Percentiles rank a stretch among this genome's conserved stretches.
phyloP scores from a whole-genome alignment of 805 yeast species.

The Cyberlindnera saturnus region DNA sequence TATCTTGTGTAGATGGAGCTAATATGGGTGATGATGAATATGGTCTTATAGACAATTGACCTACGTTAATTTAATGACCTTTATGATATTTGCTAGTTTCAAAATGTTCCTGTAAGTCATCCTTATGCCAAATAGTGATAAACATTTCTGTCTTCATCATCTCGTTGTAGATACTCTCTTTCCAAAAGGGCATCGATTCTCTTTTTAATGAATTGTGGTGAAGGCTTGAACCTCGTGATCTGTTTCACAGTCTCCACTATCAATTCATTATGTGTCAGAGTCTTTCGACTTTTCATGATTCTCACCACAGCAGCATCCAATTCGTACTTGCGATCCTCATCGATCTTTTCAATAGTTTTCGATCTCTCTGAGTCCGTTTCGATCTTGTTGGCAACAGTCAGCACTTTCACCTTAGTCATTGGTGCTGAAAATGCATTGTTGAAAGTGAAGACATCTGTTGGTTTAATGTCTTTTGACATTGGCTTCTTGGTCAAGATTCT shows the following conservation, averaged over 20 bases:
- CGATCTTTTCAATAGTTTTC: conserved; percentile 49
- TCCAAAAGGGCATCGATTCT: conserved; percentile 72
- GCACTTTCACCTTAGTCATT: conserved; percentile 63
- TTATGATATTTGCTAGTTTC: not conserved
- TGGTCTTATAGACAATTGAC: not conserved
- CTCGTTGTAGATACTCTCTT: conserved; percentile 75
- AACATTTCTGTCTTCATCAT: conserved; percentile 47
- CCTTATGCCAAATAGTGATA: conserved; percentile 61
- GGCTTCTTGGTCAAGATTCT: conserved; percentile 72
- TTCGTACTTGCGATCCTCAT: conserved; percentile 59
- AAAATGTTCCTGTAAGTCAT: not conserved
- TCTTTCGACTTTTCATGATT: conserved; percentile 73
- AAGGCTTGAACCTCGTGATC: conserved; percentile 64
- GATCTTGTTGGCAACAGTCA: conserved; percentile 45
- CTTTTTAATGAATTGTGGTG: conserved; percentile 58
- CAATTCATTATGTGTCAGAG: conserved; percentile 55
- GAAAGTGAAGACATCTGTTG: conserved; percentile 57
- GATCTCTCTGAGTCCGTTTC: conserved; percentile 38
- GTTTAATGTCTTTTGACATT: conserved; percentile 62
- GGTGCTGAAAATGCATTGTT: conserved; percentile 68
- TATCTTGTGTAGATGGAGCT: conserved; percentile 4
- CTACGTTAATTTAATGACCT: not conserved
- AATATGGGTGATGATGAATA: conserved; percentile 2
- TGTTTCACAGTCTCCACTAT: conserved; percentile 60
- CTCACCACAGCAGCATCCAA: conserved; percentile 85